Evolutionary conservation across 2,329 filamentous ascomycete genomes (phyloP), one percentile per base, ranked within the genome.

Genomic region (Neonectria hederae): DNA sequence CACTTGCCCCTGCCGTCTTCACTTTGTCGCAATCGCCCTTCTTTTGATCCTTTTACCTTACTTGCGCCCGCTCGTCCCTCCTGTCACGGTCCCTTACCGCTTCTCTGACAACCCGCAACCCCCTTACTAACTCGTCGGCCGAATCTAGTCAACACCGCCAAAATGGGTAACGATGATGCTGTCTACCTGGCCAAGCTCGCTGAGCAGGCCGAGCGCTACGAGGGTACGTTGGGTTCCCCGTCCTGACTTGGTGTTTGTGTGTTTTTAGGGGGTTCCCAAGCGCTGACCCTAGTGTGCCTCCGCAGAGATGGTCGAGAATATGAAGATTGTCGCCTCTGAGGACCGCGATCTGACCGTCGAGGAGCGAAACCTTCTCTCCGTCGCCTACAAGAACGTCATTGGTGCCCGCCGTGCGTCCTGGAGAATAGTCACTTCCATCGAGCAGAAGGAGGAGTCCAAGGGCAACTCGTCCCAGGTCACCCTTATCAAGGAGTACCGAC

Each of bases 401-500:
- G 95, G 96, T 78, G 97, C 96, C 80, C 92, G 95, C 83, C 95
- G 96, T 90, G 95, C 95, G 79, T 97, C 94, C 76, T 99, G 95
- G 95, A 91, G 95, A 85, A 98, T 99, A 84, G 97, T 99, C 85
- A 97, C 94, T 80, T 98, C 96, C 80, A 98, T 99, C 83, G 95
- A 98, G 87, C 95, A 98, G 85, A 98, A 98, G 91, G 95, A 98
- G 88, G 95, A 98, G 86, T 96, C 94, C 81, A 98, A 97, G 90
- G 95, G 95, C 80, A 93, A 92, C 74, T 93, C 97, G 78, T 95
- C 96, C 88, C 95, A 98, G 83, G 93, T 97, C 77, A 82, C 85
- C 76, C 94, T 92, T 83, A 98, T 98, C 86, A 92, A 92, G 81
- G 94, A 97, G 70, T 98, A 98, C 88, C 95, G 95, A 79, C 90